Evolutionary conservation across 75 land plant species (phyloP).

Genomic region (Adiantum capillusveneris): DNA sequence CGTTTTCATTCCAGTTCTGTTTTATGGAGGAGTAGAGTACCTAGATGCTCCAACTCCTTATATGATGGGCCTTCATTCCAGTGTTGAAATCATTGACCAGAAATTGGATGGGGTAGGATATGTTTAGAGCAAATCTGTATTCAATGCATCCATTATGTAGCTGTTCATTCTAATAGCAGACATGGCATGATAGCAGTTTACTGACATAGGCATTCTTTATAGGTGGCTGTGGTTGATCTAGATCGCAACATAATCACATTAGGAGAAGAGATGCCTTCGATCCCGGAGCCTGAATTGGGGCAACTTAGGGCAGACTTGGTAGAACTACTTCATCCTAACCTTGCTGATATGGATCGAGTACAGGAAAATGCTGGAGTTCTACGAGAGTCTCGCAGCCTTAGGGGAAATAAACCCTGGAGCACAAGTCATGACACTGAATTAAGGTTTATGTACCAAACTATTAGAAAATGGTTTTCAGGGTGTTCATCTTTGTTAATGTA

Average conservation of each 20-base stretch:
- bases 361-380: conserved; percentile 21
- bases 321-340: conserved; percentile 74
- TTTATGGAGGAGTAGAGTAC: conserved; percentile 95
- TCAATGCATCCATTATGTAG: conserved; percentile 3
- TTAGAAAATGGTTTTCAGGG: too few species aligned
- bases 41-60: conserved; percentile 99
- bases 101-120: conserved; percentile 94
- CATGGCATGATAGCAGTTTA: too few species aligned
- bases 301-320: conserved; percentile 52
- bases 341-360: conserved; percentile 62
- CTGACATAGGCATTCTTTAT: conserved; percentile 5
- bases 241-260: conserved; percentile 63
- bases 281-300: conserved; percentile 76
- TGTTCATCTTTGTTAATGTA: too few species aligned
- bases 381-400: conserved; percentile 28
- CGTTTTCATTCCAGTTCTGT: conserved; percentile 95
- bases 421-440: conserved; percentile 76
- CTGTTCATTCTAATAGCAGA: too few species aligned
- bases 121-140: neutral
- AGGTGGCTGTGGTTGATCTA: conserved; percentile 94
- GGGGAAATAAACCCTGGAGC: conserved; percentile 65
- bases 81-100: conserved; percentile 68
- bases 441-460: too few species aligned
- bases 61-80: conserved; percentile 98
- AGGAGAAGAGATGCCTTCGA: conserved; percentile 63